These are phyloP conservation scores for Raffaelea arxii DNA, from an alignment of 2,329 filamentous ascomycete species.

Conservation along the genomic window DNA sequence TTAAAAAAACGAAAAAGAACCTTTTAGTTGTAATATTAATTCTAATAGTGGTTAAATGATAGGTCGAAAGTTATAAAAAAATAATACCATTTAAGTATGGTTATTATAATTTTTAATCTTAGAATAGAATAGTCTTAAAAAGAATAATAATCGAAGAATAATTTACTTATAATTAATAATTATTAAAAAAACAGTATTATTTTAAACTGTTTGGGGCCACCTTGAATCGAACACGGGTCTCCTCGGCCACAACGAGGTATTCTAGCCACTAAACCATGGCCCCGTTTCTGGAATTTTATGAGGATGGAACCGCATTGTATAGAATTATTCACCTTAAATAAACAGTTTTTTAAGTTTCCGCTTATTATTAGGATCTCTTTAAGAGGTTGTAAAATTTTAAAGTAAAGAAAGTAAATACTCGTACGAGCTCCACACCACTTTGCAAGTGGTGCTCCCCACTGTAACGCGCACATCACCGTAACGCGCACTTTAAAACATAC, in stretches of 20 bases:
- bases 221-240: too few species aligned
- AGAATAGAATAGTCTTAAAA: neutral
- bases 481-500: neutral
- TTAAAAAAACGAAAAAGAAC: neutral
- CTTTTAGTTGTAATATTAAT: neutral
- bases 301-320: neutral
- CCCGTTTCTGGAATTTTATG: neutral
- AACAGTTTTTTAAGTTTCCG: neutral
- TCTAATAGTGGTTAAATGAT: too few species aligned
- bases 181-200: neutral
- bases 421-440: neutral
- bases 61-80: too few species aligned
- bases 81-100: too few species aligned
- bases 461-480: too few species aligned
- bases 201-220: neutral
- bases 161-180: neutral
- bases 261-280: neutral
- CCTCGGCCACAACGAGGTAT: too few species aligned
- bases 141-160: neutral
- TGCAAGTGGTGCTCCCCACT: too few species aligned
- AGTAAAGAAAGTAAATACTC: neutral
- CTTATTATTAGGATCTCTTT: neutral
- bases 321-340: neutral
- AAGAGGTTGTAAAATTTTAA: neutral
- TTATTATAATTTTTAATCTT: neutral